Percentiles rank a stretch among this genome's conserved stretches.
These are phyloP conservation scores for Wickerhamiella azyma DNA, from an alignment of 805 yeast genomes.

Conservation along the genomic window DNA sequence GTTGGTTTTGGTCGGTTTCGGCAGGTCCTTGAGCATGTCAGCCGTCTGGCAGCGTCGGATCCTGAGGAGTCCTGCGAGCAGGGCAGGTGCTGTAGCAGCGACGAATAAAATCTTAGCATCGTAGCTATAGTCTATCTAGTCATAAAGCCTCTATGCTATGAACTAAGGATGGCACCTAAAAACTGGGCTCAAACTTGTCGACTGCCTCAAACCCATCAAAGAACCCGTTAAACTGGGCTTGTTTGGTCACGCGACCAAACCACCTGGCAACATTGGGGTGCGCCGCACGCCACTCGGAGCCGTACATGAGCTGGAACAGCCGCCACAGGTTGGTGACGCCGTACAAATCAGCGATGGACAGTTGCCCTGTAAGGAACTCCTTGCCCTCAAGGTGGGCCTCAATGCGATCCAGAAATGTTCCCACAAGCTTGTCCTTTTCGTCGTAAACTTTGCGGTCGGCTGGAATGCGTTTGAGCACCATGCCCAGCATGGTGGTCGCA, in stretches of 20 bases:
- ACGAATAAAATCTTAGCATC: too few relatives aligned
- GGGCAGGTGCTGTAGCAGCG: too few relatives aligned
- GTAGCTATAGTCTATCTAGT: too few relatives aligned
- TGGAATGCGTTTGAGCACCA: constrained; percentile 51
- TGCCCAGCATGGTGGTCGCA: constrained; percentile 41
- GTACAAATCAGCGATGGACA: constrained; percentile 46
- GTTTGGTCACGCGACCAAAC: constrained; percentile 42
- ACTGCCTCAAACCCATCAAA: constrained; percentile 30
- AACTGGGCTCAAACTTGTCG: background rate
- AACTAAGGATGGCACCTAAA: background rate
- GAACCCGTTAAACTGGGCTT: constrained; percentile 26
- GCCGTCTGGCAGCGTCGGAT: background rate
- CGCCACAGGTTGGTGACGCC: constrained; percentile 37
- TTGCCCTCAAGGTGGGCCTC: constrained; percentile 42
- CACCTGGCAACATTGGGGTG: constrained; percentile 58
- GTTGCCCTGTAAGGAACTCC: constrained; percentile 55
- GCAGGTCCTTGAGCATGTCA: constrained; percentile 16
- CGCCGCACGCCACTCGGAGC: constrained; percentile 46
- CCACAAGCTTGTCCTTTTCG: constrained; percentile 30
- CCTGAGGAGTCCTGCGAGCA: too few relatives aligned
- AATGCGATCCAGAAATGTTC: constrained; percentile 27
- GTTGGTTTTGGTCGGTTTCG: constrained; percentile 32
- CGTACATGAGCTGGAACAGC: constrained; percentile 47
- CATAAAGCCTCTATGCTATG: too few relatives aligned
- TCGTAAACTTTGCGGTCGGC: constrained; percentile 65